phyloP scores from a whole-genome alignment of 2,329 filamentous ascomycete species.

The Malbranchea zuffiana region DNA sequence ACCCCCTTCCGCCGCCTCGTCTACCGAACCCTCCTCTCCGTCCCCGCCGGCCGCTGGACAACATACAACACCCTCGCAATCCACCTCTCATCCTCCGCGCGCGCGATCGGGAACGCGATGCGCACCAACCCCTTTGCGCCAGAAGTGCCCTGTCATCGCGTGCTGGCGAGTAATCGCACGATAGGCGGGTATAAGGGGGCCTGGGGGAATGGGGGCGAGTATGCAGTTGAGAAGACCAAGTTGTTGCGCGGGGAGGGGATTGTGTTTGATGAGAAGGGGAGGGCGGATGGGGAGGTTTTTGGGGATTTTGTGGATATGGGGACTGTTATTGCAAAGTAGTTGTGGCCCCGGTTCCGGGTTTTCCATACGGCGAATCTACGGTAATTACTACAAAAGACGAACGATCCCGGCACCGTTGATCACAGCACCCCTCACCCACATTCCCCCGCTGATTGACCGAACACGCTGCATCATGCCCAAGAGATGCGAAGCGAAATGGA shows the following conservation, averaged over 20 bases:
- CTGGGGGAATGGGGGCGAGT: constrained; percentile 38
- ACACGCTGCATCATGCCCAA: too few species aligned
- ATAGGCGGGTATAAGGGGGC: constrained; percentile 44
- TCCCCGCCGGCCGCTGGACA: constrained; percentile 62
- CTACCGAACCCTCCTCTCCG: constrained; percentile 63
- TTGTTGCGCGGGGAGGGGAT: constrained; percentile 36
- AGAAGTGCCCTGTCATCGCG: constrained; percentile 68
- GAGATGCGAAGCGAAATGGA: too few species aligned
- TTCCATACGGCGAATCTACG: too few species aligned
- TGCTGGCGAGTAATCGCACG: constrained; percentile 59
- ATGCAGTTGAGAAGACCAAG: constrained; percentile 32
- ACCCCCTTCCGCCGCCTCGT: constrained; percentile 45
- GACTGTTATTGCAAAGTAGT: too few species aligned
- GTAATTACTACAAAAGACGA: too few species aligned
- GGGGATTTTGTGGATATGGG: constrained; percentile 22
- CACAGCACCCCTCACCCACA: too few species aligned
- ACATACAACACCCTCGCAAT: constrained; percentile 65
- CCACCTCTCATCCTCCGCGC: constrained; percentile 57
- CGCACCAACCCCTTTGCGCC: constrained; percentile 73
- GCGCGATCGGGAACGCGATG: constrained; percentile 68
- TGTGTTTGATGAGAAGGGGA: constrained; percentile 34
- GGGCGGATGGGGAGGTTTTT: constrained; percentile 29
- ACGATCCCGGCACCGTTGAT: too few species aligned
- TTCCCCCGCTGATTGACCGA: too few species aligned
- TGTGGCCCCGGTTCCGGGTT: too few species aligned